A percentile compares a stretch with the other conserved stretches of the same genome.
phyloP scores from a whole-genome alignment of 108 stramenopile species.

The Parietichytrium sp. region DNA sequence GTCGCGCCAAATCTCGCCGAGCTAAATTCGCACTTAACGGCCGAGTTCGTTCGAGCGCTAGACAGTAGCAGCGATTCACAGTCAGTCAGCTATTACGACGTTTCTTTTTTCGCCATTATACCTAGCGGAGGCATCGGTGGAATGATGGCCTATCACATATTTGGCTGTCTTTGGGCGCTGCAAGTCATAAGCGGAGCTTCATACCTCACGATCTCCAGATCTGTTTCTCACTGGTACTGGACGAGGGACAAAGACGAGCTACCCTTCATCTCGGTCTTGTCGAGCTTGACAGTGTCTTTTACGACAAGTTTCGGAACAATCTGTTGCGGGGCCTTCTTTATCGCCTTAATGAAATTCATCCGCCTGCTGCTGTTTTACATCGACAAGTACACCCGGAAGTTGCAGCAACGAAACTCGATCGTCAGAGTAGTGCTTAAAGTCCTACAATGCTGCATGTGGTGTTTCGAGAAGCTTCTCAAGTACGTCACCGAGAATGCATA shows the following conservation, averaged over 20 bases:
- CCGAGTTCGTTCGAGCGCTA: background rate
- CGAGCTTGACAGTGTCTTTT: background rate
- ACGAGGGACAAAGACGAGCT: background rate
- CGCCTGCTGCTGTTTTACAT: background rate
- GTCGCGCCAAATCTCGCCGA: background rate
- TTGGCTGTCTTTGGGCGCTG: background rate
- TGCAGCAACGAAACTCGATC: background rate
- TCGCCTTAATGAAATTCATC: background rate
- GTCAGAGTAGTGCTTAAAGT: background rate
- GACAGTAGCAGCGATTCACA: too few relatives aligned
- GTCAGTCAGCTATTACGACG: too few relatives aligned
- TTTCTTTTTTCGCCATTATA: background rate
- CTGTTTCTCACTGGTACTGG: conserved; percentile 20
- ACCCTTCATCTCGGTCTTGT: background rate
- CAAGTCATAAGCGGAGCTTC: background rate
- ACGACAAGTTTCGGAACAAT: background rate
- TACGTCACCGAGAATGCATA: conserved; percentile 19
- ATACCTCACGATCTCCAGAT: background rate
- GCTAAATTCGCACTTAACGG: background rate
- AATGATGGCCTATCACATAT: background rate
- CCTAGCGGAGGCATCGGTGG: background rate
- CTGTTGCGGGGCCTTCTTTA: background rate
- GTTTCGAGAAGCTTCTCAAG: background rate
- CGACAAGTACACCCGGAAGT: background rate
- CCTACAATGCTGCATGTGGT: background rate